Evolutionary conservation across 78 protist genomes (phyloP).

Genomic region (Dictyostelium citrinum): DNA sequence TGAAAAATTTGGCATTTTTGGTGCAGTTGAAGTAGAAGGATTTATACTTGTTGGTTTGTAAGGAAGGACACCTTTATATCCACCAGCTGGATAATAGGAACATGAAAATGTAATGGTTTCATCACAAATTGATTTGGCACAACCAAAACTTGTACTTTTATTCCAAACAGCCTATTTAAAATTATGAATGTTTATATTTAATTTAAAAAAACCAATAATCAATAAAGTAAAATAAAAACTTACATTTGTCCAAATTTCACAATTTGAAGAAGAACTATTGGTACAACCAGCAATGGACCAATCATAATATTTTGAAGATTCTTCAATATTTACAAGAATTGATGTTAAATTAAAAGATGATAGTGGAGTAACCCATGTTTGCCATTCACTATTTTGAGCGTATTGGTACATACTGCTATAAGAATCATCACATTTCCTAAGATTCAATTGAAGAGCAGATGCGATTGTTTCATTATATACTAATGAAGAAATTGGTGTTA

Average conservation of each 20-base stretch:
- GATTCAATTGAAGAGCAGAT: background rate
- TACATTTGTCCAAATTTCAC: conserved; percentile 3
- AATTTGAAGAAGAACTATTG: background rate
- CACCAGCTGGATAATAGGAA: background rate
- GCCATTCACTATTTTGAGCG: conserved; percentile 8
- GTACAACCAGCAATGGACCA: background rate
- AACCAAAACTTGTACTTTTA: background rate
- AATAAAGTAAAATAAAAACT: background rate
- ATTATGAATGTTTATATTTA: background rate
- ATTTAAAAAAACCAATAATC: background rate
- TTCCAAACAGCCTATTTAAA: background rate
- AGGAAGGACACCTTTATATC: background rate
- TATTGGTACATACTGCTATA: background rate
- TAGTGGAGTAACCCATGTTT: background rate
- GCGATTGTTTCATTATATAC: background rate
- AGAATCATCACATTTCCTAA: background rate
- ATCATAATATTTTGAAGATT: background rate
- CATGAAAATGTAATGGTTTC: background rate
- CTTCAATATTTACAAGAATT: background rate
- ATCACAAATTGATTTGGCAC: conserved; percentile 11
- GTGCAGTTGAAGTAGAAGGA: background rate
- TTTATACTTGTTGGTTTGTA: background rate
- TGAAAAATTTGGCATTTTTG: background rate
- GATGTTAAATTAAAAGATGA: conserved; percentile 5
- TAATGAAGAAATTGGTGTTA: background rate